phyloP scores from a whole-genome alignment of 306 rosid species.

The Medicago ruthenica region DNA sequence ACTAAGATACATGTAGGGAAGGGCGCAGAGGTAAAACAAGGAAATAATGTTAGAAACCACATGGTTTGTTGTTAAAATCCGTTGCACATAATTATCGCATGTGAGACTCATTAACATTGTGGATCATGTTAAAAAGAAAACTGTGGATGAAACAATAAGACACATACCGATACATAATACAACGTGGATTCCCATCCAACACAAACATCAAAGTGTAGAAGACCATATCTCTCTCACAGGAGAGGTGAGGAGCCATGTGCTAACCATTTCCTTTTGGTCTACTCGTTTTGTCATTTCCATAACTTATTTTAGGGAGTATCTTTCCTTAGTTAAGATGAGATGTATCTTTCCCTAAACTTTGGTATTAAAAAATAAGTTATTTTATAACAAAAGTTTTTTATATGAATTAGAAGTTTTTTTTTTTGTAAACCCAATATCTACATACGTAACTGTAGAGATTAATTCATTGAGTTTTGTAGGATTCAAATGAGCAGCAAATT shows the following conservation, averaged over 20 bases:
- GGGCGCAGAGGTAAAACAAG: not conserved
- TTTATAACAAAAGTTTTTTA: too few species aligned
- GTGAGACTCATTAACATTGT: slow-evolving; percentile 11
- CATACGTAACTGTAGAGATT: too few species aligned
- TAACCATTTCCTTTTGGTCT: not conserved
- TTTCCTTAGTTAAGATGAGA: too few species aligned
- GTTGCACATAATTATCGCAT: slow-evolving; percentile 11
- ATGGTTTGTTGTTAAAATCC: slow-evolving; percentile 40
- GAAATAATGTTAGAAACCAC: slow-evolving; percentile 33
- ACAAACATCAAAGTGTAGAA: not conserved
- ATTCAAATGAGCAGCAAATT: too few species aligned
- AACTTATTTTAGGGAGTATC: too few species aligned
- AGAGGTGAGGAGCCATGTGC: not conserved
- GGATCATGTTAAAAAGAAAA: not conserved
- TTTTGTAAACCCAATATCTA: too few species aligned
- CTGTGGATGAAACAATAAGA: not conserved
- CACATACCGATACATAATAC: not conserved
- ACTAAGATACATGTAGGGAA: slow-evolving; percentile 1
- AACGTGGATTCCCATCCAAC: not conserved
- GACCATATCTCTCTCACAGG: too few species aligned
- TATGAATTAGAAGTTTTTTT: too few species aligned
- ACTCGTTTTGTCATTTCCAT: not conserved
- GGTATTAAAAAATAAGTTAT: too few species aligned
- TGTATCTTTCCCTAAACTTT: too few species aligned
- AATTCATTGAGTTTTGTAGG: too few species aligned